Base-by-base conservation (phyloP, 305 asterid species). In the Striga hermonthica region DNA sequence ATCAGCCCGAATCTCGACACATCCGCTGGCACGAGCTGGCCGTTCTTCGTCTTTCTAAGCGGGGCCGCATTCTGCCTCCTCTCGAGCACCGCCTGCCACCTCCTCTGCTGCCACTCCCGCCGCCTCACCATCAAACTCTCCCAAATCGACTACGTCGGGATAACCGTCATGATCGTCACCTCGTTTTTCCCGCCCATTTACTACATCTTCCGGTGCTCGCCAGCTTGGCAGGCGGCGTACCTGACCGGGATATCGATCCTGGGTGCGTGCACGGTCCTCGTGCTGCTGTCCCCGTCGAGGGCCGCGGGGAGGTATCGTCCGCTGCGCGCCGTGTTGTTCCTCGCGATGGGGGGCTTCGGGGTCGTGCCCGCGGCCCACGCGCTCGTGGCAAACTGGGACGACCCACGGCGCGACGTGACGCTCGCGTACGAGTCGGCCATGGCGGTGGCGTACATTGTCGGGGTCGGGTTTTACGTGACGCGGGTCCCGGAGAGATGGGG, bases 21-120 rank as follows among this genome's bases (percentile, higher is more conserved):
- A 22, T 60, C 50, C 12, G 52, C 68, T 14, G 39, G 76, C 6
- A 73, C 90, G 63, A 72, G 64, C 68, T 92, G 98, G 98, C 98
- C 98, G 43, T 87, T 92, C 52, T 89, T 83, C 44, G 82, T 86
- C 8, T 89, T 86, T 76, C 75, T 92, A 1, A 55, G 64, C 7
- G 97, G 98, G 34, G 78, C 97, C 4, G 80, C 87, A 87, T 79
- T 89, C 75, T 92, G 98, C 75, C 98, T 92, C 61, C 84, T 92
- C 34, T 80, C 90, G 67, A 92, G 97, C 76, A 83, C 82, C 77
- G 48, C 67, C 28, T 89, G 97, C 79, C 98, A 89, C 72, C 96
- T 89, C 74, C 80, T 92, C 71, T 87, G 74, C 38, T 92, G 98
- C 85, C 98, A 89, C 65, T 87, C 98, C 12, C 82, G 75, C 41